Conservation (phyloP, 495 filamentous ascomycete genomes). For the Sabuloglossum arenarium region DNA sequence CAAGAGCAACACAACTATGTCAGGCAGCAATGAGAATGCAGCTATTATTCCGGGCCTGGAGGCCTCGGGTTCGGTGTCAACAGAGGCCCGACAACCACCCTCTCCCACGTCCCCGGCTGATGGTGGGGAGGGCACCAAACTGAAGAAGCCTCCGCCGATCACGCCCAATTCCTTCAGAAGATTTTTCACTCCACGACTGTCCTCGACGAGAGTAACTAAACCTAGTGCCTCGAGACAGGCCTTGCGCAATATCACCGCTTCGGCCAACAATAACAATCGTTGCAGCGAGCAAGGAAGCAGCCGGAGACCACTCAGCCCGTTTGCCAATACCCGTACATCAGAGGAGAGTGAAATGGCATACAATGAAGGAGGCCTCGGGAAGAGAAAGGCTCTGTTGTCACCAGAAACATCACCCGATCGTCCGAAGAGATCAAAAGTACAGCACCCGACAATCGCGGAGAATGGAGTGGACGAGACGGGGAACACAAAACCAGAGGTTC, state of each 20-base stretch:
- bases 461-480: neutral
- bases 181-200: conserved; percentile 60
- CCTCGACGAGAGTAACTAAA: conserved; percentile 20
- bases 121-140: conserved; percentile 11
- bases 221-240: conserved; percentile 38
- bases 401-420: neutral
- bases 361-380: neutral
- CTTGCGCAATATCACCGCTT: conserved; percentile 47
- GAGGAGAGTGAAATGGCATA: neutral
- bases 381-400: neutral
- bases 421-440: neutral
- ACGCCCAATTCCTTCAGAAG: conserved; percentile 37
- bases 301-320: neutral
- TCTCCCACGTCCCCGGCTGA: neutral
- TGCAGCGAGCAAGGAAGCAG: neutral
- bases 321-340: neutral
- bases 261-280: conserved; percentile 37
- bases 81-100: neutral
- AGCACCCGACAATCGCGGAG: neutral
- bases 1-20: neutral
- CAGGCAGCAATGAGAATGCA: neutral
- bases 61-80: neutral
- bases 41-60: neutral
- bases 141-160: conserved; percentile 18
- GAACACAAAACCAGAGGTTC: neutral